Conservation (phyloP, 2,329 filamentous ascomycete species). For the Neonectria magnoliae region DNA sequence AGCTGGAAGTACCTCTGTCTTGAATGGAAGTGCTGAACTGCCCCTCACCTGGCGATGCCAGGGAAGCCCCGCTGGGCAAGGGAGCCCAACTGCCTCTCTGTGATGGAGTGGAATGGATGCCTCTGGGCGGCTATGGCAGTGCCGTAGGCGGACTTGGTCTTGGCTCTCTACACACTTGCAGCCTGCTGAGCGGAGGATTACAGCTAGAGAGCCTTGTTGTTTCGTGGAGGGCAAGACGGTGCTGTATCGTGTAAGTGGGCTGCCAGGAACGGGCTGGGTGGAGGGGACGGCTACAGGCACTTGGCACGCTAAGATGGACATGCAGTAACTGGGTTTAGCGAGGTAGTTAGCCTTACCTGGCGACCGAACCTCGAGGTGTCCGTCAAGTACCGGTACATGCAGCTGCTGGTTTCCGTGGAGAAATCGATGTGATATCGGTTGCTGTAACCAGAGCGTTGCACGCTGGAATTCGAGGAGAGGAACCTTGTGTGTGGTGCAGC, state of each 20-base stretch:
- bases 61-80: background rate
- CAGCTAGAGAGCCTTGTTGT: background rate
- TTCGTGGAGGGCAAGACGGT: background rate
- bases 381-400: background rate
- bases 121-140: background rate
- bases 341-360: background rate
- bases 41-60: slow-evolving; percentile 7
- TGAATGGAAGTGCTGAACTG: background rate
- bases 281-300: background rate
- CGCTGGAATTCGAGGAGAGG: background rate
- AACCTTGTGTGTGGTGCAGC: background rate
- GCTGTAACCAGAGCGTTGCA: background rate
- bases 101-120: background rate
- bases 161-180: too few species aligned
- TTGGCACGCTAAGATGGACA: background rate
- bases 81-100: background rate
- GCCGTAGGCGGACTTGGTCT: background rate
- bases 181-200: background rate
- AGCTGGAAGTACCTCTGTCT: background rate
- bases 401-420: background rate
- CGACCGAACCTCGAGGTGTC: background rate
- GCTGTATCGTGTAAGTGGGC: background rate
- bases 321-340: background rate
- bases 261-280: background rate
- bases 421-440: too few species aligned